These are phyloP conservation scores for Globisporangium cederbergense DNA, from an alignment of 352 stramenopile species.

Conservation along the genomic window DNA sequence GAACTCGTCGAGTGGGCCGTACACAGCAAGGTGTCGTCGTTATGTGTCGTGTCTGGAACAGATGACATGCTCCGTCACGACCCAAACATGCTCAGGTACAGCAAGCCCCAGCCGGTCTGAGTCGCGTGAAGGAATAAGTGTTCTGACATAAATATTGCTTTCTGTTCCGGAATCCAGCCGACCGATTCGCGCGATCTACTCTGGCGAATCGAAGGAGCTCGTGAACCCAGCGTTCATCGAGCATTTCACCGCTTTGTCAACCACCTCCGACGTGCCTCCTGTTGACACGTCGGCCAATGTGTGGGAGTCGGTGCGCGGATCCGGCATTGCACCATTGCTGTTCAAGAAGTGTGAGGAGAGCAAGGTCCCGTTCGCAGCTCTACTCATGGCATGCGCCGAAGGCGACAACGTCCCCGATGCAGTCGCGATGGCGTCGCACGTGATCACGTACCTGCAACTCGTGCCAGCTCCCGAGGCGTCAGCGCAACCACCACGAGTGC, in stretches of 20 bases:
- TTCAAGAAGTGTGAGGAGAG: constrained; percentile 30
- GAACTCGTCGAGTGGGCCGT: constrained; percentile 62
- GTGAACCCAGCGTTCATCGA: constrained; percentile 34
- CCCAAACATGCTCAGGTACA: constrained; percentile 57
- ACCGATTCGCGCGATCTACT: constrained; percentile 55
- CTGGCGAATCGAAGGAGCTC: constrained; percentile 22
- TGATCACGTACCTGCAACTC: constrained; percentile 42
- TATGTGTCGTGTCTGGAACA: constrained; percentile 59
- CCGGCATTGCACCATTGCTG: constrained; percentile 56
- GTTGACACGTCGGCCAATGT: not conserved
- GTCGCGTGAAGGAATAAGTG: not conserved
- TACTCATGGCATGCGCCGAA: constrained; percentile 71
- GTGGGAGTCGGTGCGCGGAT: constrained; percentile 52
- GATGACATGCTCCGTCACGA: constrained; percentile 85
- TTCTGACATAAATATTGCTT: too few relatives aligned
- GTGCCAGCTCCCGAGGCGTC: constrained; percentile 3
- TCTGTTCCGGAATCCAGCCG: constrained; percentile 23
- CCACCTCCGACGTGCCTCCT: not conserved
- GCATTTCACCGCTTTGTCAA: constrained; percentile 33
- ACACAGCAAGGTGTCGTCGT: constrained; percentile 32
- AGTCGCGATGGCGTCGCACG: constrained; percentile 43
- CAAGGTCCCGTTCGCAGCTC: constrained; percentile 44
- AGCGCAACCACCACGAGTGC: constrained; percentile 16
- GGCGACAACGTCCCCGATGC: constrained; percentile 81
- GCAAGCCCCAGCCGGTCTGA: not conserved